Percentiles rank a stretch among this genome's conserved stretches.
Conservation (phyloP, 495 filamentous ascomycete species). For the Aspergillus panamensis region DNA sequence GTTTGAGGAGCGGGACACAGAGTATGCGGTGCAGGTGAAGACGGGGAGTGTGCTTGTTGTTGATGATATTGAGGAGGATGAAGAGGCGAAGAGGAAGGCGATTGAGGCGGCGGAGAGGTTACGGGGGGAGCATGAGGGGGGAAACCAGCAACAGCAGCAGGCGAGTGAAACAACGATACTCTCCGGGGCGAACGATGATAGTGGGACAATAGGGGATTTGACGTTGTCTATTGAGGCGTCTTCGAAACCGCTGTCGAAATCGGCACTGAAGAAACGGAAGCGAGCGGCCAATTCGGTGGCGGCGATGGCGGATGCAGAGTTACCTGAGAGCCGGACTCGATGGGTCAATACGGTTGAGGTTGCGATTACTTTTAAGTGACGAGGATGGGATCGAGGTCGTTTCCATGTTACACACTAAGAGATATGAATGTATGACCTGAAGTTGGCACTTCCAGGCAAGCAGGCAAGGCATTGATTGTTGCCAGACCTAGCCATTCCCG, state of each 20-base stretch:
- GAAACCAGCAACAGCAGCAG: neutral
- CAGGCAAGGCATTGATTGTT: neutral
- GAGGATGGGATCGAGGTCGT: neutral
- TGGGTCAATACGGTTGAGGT: constrained; percentile 66
- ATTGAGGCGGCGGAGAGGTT: constrained; percentile 27
- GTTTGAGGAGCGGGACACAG: constrained; percentile 55
- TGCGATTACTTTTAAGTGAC: constrained; percentile 56
- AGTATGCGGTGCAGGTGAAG: constrained; percentile 53
- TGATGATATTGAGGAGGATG: constrained; percentile 62
- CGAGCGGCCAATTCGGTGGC: constrained; percentile 10
- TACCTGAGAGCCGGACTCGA: constrained; percentile 58
- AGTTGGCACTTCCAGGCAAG: neutral
- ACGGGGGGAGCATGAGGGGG: neutral
- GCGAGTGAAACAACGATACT: constrained; percentile 2
- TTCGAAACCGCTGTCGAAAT: constrained; percentile 18
- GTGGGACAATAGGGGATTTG: neutral
- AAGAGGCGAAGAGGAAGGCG: constrained; percentile 18
- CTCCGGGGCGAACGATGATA: neutral
- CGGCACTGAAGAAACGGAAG: constrained; percentile 41
- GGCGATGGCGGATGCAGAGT: constrained; percentile 45
- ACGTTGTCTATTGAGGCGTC: neutral
- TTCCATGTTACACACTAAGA: neutral
- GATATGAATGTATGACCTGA: neutral
- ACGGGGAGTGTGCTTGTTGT: constrained; percentile 66
- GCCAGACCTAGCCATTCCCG: neutral